Evolutionary conservation across 805 yeast species (phyloP), one percentile per base, ranked within the genome.

Genomic region (Wickerhamiella occidentalis): DNA sequence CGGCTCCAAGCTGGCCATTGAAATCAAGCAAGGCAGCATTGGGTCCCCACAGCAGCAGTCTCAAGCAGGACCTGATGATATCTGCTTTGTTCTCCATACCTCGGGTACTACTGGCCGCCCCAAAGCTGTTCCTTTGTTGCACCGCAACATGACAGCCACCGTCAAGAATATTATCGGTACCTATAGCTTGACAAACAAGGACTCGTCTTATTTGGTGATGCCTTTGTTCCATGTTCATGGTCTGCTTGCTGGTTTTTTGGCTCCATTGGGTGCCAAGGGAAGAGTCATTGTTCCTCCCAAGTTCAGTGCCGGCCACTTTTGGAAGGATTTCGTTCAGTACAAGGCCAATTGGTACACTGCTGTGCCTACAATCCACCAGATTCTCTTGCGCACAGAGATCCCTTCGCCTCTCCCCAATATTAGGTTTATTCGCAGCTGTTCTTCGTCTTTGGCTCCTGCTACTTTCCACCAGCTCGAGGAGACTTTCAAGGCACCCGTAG

Each of bases 221-320:
- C 88, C 88, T 1, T 64, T 81, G 36, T 81, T 81, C 70, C 88
- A 81, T 58, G 86, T 81, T 30, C 88, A 81, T 60, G 88, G 88
- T 0, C 65, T 81, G 44, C 73, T 80, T 54, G 82, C 83, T 51
- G 84, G 82, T 0, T 64, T 80, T 23, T 57, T 81, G 42, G 76
- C 83, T 0, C 76, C 86, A 0, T 67, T 80, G 42, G 69, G 75
- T 21, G 68, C 80, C 0, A 79, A 78, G 17, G 85, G 85, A 22
- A 62, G 77, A 0, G 78, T 70, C 1, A 72, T 81, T n/a, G 67
- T 81, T 19, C 84, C 87, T n/a, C 59, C 70, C 15, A 69, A 64
- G 59, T 81, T 81, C 63, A 73, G 81, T 25, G 85, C 87, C 2
- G 63, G 67, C 26, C 62, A 58, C 13, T 81, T 81, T 64, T 81